phyloP scores from a whole-genome alignment of 192 early-diverging fungal species.

The Backusella liffmaniae region DNA sequence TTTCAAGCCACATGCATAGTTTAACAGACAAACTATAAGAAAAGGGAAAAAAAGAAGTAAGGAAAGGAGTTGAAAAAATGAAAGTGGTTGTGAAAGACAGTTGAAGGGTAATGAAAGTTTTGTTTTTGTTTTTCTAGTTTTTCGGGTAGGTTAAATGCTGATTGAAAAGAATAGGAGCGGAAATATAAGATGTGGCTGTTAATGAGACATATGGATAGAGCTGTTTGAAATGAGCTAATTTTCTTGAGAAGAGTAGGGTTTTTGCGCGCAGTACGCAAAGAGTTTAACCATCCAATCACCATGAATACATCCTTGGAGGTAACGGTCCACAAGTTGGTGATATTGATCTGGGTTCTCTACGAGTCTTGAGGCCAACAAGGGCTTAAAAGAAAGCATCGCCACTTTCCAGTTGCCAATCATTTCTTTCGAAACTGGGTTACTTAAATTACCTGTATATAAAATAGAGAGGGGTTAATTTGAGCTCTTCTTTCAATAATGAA shows the following conservation, averaged over 20 bases:
- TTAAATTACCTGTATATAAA: not conserved
- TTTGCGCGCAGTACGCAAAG: slow-evolving; percentile 4
- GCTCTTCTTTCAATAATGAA: not conserved
- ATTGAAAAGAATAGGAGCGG: not conserved
- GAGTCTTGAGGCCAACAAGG: not conserved
- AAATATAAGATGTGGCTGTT: not conserved
- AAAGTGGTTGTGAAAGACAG: slow-evolving; percentile 6
- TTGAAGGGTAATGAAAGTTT: not conserved
- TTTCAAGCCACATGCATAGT: slow-evolving; percentile 5
- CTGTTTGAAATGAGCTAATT: not conserved
- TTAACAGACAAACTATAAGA: not conserved
- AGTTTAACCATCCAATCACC: slow-evolving; percentile 1
- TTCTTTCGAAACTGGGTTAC: slow-evolving; percentile 20
- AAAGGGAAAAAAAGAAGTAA: not conserved
- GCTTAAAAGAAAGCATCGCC: slow-evolving; percentile 16
- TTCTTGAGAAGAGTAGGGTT: slow-evolving; percentile 11
- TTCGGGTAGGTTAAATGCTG: not conserved
- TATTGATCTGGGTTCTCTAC: slow-evolving; percentile 3
- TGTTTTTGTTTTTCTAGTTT: not conserved
- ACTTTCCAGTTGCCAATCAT: slow-evolving; percentile 30
- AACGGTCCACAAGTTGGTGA: slow-evolving; percentile 4
- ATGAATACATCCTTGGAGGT: slow-evolving; percentile 14
- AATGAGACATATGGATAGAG: not conserved
- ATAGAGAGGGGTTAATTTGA: not conserved
- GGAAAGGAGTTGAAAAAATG: slow-evolving; percentile 5